Base-by-base conservation (phyloP, 2,329 filamentous ascomycete genomes). In the Ambrosiella xylebori region DNA sequence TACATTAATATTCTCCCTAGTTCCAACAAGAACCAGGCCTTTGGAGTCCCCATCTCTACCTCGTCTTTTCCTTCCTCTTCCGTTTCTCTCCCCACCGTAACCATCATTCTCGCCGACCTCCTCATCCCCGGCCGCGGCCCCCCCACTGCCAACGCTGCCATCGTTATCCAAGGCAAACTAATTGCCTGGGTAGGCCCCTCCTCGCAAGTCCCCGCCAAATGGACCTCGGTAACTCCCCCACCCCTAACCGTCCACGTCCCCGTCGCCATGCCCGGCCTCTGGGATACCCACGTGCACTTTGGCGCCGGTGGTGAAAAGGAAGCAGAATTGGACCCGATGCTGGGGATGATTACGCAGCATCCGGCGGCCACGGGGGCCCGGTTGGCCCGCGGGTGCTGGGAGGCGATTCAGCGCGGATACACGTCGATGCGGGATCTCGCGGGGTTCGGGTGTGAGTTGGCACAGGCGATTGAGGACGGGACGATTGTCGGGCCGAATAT, bases 271-370 rank as follows among this genome's bases (percentile, higher is more conserved):
- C 75, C 76, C 0, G 76, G 76, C 1, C 68, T 79, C 19, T 78
- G 75, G 75, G 76, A 79, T 59, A 73, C 70, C 61, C 76, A 78
- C 63, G 68, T 71, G 0, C 76, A 78, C 63, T 75, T 73, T 61
- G 61, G 69, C 3, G 75, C 72, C n/a, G 59, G 65, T 3, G 64
- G 64, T 17, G 59, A 63, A 13, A 54, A 61, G 17, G 55, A 49
- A 15, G 63, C 63, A 37, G 59, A 65, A 7, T 60, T 62, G 8
- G 54, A 55, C 19, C 56, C 66, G 57, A 62, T 64, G 51, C 36
- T 65, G 51, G 52, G 64, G 57, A 55, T 64, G 49, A 61, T 66
- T 36, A 62, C 64, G 27, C 60, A 64, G 56, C 66, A 70, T 56
- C 69, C 70, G 1, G 66, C 66, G 1, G 58, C 63, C 0, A 61